A percentile compares a stretch with the other conserved stretches of the same genome.
Conservation (phyloP, 2,329 filamentous ascomycete species). For the Drechslerella stenobrocha region DNA sequence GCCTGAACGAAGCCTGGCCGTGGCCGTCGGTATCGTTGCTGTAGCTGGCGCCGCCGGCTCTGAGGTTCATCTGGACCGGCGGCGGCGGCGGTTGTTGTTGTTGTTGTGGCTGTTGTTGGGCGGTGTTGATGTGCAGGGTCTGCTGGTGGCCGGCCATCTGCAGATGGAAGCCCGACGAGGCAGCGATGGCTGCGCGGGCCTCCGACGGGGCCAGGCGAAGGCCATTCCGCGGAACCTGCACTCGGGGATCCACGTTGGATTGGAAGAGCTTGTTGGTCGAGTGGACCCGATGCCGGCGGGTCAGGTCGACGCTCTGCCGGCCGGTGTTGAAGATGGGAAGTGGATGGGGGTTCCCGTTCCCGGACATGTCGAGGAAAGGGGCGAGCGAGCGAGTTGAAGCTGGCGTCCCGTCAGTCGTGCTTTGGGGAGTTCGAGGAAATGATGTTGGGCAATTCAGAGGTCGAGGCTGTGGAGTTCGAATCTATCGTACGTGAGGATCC, state of each 20-base stretch:
- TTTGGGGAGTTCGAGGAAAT: too few species aligned
- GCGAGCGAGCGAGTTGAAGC: too few species aligned
- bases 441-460: too few species aligned
- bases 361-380: constrained; percentile 2
- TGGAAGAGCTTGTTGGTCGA: constrained; percentile 44
- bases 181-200: constrained; percentile 29
- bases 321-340: constrained; percentile 8
- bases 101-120: constrained; percentile 11
- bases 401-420: too few species aligned
- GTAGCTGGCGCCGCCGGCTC: neutral
- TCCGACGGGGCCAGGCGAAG: constrained; percentile 36
- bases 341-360: constrained; percentile 7
- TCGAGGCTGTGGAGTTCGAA: too few species aligned
- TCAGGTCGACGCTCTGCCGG: too few species aligned
- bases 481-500: too few species aligned
- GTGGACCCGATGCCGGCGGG: constrained; percentile 40
- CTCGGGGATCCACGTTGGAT: constrained; percentile 37
- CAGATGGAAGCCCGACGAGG: neutral
- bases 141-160: neutral
- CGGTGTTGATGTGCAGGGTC: neutral
- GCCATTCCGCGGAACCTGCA: constrained; percentile 22
- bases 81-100: constrained; percentile 1
- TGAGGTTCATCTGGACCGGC: neutral
- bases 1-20: neutral
- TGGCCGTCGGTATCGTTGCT: neutral